Base-by-base conservation (phyloP, 768 basidiomycete genomes). In the Mycena metata region DNA sequence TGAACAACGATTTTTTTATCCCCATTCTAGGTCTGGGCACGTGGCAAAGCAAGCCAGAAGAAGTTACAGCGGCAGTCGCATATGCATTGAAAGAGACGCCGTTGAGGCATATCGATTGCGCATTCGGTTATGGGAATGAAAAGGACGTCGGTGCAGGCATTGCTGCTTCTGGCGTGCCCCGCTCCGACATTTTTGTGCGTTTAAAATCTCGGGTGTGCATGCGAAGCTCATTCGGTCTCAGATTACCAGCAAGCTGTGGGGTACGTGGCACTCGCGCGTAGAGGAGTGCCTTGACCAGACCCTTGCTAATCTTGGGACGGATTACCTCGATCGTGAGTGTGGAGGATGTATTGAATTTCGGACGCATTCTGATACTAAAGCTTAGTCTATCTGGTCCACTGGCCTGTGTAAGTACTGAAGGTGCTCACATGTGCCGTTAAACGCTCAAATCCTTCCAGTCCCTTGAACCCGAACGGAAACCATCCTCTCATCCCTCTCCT, bases 91-190 rank as follows among this genome's bases (percentile, higher is more conserved):
- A 90, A 69, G 87, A 88, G 63, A 84, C 79, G 39, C 94, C 94
- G 13, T 95, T 95, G 81, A 85, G 86, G 77, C 94, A 89, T 76
- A 89, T 91, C 70, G 91, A 91, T 78, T 92, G 90, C 76, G 92
- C 92, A 47, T 85, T 55, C 66, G 46, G 67, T 1, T 91, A 92
- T 73, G 85, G 86, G 62, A 96, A 95, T 75, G 94, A 96, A 77
- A 88, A 89, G 73, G 90, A 93, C 70, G 94, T 96, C 17, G 95
- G 94, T 8, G 85, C 90, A 68, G 95, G 94, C 13, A 88, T 96
- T 75, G 89, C 85, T 70, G 87, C 85, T 39, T 91, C 90, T 65
- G 96, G 93, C 33, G 85, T 96, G 24, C 89, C 91, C 30, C 85
- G 95, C 70, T 86, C 87, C 17, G 91, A 96, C 71, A 75, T 84